Evolutionary conservation across 192 early-diverging fungal species (phyloP), one percentile per base, ranked within the genome.

Genomic region (Podochytrium sp.): DNA sequence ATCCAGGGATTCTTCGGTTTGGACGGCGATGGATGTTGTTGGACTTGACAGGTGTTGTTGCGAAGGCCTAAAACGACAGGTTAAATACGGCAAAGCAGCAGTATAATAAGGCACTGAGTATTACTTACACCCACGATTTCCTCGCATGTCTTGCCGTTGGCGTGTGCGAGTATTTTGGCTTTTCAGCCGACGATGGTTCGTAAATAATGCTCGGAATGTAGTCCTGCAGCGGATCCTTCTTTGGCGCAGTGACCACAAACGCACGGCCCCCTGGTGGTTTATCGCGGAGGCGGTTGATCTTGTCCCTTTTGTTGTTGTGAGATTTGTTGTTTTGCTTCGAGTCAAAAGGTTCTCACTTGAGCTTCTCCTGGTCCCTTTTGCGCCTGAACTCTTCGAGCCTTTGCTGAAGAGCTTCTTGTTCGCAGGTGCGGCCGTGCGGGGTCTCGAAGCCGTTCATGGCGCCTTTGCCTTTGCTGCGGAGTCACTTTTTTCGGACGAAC

Each of bases 131-230:
- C 33, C 60, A 62, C 7, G 60, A 62, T 27, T 38, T 62, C 37
- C 35, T 33, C 23, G 52, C 5, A 20, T 55, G 7, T 55, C 30
- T 20, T 55, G 52, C 23, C 20, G 52, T 25, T 55, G 52, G 5
- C 52, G 23, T 55, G 52, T 55, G 20, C 23, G 52, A 10, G 52
- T 7, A 23, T 20, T 23, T 47, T 47, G 43, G 43, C 10, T 20
- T 55, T 23, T n/a, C 52, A 25, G 30, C 10, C 0, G 30, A 6
- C 10, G 16, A 23, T 55, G 20, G 23, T 55, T 20, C 20, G 30
- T 16, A 30, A 65, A 65, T 65, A n/a, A 65, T 65, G n/a, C 33
- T 38, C 29, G 63, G 63, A 0, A 65, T 27, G 47, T 43, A 65
- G 38, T 65, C 42, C 18, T 18, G 10, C 4, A 65, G 37, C 7